Evolutionary conservation across 371 early-diverging fungal genomes (phyloP), one percentile per base, ranked within the genome.

Genomic region (Syncephalastrum racemosum): DNA sequence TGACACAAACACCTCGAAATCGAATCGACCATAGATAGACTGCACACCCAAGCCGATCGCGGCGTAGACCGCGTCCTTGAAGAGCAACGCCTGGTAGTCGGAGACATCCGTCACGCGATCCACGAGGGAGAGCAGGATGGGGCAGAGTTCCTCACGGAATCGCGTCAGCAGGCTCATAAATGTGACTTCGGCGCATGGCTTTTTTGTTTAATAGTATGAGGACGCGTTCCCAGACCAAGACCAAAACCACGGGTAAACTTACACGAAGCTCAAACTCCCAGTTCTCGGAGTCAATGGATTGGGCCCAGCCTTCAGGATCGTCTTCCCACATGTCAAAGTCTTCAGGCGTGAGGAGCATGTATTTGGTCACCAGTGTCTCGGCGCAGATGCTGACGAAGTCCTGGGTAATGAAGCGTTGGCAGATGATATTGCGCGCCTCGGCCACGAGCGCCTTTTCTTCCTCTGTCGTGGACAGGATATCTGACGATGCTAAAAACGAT

Each of bases 251-350:
- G 36, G 25, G 36, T 19, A 12, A 43, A 72, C 77, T 44, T 73
- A 85, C 87, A 56, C 95, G 66, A 47, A 93, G 61, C 55, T 89
- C 89, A 68, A 83, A 94, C 59, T 87, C 90, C 91, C 93, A 95
- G 44, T 90, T 87, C 61, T 95, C 94, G 10, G 90, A 80, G 54
- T 91, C 93, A 18, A 91, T 85, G 14, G 87, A 86, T 43, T 81
- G 75, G 10, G 90, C 70, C 88, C 91, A 97, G 3, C 79, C 84
- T 71, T 97, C 96, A 4, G 96, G 93, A 61, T 90, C 91, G 2
- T 89, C 85, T 48, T 90, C 87, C 96, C 95, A 95, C 63, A 71
- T 71, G 23, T 71, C 79, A 56, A 94, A 67, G 65, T 95, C 95
- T 10, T 70, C 77, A 0, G 80, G 75, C 18, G 80, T 80, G 25